These are phyloP conservation scores for Funneliformis geosporum DNA, from an alignment of 192 early-diverging fungal genomes.

Conservation along the genomic window DNA sequence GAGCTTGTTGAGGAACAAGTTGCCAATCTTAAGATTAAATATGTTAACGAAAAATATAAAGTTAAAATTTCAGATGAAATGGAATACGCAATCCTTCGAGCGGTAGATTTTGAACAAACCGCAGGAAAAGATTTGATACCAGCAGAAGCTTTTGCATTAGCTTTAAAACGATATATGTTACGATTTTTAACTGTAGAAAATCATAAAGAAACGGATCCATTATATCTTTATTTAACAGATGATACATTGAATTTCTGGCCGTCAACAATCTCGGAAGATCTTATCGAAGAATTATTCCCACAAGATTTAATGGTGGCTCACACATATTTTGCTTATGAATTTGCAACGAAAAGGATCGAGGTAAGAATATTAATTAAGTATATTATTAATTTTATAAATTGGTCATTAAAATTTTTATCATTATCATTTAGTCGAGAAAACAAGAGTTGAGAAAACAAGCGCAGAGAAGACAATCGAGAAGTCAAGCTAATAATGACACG, in stretches of 20 bases:
- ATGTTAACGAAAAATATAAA: slow-evolving; percentile 29
- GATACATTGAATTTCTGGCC: background rate
- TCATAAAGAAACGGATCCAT: background rate
- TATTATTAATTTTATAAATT: background rate
- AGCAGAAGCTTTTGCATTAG: background rate
- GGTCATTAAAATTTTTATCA: too few species aligned
- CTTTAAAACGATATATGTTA: slow-evolving; percentile 14
- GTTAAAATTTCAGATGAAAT: background rate
- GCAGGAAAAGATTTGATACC: background rate
- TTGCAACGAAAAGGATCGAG: background rate
- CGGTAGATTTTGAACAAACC: background rate
- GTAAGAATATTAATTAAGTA: background rate
- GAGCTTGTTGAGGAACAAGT: slow-evolving; percentile 33
- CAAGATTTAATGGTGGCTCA: background rate
- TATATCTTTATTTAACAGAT: background rate
- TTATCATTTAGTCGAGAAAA: too few species aligned
- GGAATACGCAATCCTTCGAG: background rate
- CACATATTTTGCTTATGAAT: background rate
- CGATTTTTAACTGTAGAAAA: background rate
- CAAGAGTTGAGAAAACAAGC: too few species aligned
- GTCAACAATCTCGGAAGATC: background rate
- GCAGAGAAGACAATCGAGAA: too few species aligned
- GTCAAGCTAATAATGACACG: too few species aligned
- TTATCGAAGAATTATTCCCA: background rate
- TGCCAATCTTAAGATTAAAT: background rate